Conservation (phyloP, 1,284 basidiomycete species). For the Omphalotus olearius region DNA sequence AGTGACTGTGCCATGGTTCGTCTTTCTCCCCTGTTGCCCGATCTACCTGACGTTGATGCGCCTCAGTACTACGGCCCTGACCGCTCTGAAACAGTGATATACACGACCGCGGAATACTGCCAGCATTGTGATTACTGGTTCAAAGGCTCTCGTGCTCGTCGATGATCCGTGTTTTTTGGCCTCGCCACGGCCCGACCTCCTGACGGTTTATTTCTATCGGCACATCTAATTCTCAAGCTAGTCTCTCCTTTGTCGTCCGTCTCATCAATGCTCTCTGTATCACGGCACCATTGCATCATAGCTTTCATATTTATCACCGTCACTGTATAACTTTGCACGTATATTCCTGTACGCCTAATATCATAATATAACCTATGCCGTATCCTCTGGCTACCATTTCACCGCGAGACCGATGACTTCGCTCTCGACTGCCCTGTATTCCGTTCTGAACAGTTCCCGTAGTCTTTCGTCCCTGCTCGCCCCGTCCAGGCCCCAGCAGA, state of each 20-base stretch:
- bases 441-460: slow-evolving; percentile 66
- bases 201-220: not conserved
- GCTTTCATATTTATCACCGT: slow-evolving; percentile 10
- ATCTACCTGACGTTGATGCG: slow-evolving; percentile 15
- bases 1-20: slow-evolving; percentile 51
- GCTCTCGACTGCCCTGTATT: slow-evolving; percentile 84
- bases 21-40: no score
- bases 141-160: slow-evolving; percentile 32
- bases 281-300: slow-evolving; percentile 4
- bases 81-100: slow-evolving; percentile 51
- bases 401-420: slow-evolving; percentile 82
- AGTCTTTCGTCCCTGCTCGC: slow-evolving; percentile 28
- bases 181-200: not conserved
- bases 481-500: slow-evolving; percentile 25
- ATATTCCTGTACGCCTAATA: slow-evolving; percentile 1
- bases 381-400: slow-evolving; percentile 58
- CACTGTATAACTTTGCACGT: slow-evolving; percentile 7
- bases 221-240: not conserved
- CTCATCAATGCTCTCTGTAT: slow-evolving; percentile 8
- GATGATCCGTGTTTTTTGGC: slow-evolving; percentile 11
- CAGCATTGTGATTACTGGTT: slow-evolving; percentile 63
- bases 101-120: slow-evolving; percentile 54
- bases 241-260: not conserved
- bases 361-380: slow-evolving; percentile 5
- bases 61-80: slow-evolving; percentile 68